Evolutionary conservation across 441 rosid genomes (phyloP).

Genomic region (Erodium texanum): DNA sequence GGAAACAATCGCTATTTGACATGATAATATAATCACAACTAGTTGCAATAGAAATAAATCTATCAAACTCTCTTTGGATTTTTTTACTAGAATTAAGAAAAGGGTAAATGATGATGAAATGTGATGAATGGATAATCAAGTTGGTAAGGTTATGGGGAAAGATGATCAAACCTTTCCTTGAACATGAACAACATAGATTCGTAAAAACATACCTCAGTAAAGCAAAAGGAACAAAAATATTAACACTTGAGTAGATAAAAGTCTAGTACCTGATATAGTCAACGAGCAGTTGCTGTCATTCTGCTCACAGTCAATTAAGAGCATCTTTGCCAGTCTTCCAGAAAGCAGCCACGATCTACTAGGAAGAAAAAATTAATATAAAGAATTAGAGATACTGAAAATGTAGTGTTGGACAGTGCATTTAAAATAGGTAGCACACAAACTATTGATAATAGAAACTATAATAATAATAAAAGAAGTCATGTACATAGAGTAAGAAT

Average conservation of each 20-base stretch:
- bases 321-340: conserved; percentile 80
- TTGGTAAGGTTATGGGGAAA: not conserved
- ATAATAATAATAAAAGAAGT: conserved; percentile 5
- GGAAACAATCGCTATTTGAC: conserved; percentile 4
- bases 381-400: conserved; percentile 4
- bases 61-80: not conserved
- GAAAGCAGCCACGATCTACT: conserved; percentile 80
- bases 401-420: not conserved
- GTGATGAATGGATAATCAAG: not conserved
- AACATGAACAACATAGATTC: not conserved
- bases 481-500: conserved; percentile 1
- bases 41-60: not conserved
- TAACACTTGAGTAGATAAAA: conserved; percentile 12
- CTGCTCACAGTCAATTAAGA: conserved; percentile 70
- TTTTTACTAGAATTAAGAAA: not conserved
- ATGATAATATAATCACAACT: not conserved
- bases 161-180: not conserved
- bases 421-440: not conserved
- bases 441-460: not conserved
- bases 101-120: not conserved
- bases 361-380: conserved; percentile 13
- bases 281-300: conserved; percentile 60
- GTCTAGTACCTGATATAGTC: conserved; percentile 63
- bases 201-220: not conserved
- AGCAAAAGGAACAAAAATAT: conserved; percentile 6